A percentile compares a stretch with the other conserved stretches of the same genome.
Evolutionary conservation across 441 rosid genomes (phyloP).

Genomic region (Kokia cookei): DNA sequence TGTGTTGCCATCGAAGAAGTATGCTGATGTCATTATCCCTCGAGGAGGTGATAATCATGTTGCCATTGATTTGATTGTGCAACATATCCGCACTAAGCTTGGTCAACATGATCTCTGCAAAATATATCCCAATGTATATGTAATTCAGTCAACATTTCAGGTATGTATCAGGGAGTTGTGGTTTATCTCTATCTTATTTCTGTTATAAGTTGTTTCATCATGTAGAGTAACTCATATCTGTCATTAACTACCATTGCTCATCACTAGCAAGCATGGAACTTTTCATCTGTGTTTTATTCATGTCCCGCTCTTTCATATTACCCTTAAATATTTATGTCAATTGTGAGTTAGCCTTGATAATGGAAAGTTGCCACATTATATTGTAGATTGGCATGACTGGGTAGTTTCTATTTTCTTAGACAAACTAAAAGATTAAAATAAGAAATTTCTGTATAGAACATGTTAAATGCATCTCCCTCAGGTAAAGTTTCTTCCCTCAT

Average conservation of each 20-base stretch:
- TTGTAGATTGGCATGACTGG: neutral
- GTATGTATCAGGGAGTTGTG: conserved; percentile 22
- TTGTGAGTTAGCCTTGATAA: neutral
- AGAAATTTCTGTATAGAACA: too few relatives aligned
- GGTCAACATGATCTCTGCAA: conserved; percentile 97
- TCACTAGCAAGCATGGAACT: neutral
- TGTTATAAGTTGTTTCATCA: neutral
- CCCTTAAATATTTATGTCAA: neutral
- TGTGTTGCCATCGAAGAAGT: conserved; percentile 90
- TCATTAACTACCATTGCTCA: neutral
- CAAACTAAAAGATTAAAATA: too few relatives aligned
- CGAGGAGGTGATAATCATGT: conserved; percentile 97
- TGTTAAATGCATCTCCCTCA: neutral
- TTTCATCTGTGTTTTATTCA: neutral
- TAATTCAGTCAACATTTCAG: conserved; percentile 94
- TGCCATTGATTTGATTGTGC: conserved; percentile 92
- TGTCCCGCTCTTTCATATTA: neutral
- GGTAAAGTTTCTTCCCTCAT: too few relatives aligned
- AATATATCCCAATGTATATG: conserved; percentile 77
- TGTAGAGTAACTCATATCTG: neutral
- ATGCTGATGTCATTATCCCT: conserved; percentile 93
- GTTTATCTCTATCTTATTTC: neutral
- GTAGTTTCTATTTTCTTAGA: neutral
- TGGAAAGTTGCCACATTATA: neutral
- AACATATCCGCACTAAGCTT: conserved; percentile 89